These are phyloP conservation scores for Ogataea henricii DNA, from an alignment of 805 yeast species.

Conservation along the genomic window DNA sequence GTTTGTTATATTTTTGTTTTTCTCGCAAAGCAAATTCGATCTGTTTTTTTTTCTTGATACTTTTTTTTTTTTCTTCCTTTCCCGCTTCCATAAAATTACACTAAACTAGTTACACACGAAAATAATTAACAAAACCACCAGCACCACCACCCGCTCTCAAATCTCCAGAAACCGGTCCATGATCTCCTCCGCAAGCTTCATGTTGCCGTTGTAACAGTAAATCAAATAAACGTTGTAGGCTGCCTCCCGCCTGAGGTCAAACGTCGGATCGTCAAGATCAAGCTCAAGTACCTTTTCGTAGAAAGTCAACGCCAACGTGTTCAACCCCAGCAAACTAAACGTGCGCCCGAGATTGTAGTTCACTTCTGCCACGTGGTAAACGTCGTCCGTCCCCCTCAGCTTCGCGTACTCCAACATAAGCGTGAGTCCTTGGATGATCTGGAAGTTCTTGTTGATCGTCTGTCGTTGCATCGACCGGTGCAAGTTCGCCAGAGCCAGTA, in stretches of 20 bases:
- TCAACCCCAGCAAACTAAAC: constrained; percentile 80
- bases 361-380: constrained; percentile 70
- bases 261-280: constrained; percentile 44
- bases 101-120: neutral
- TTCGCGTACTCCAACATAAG: constrained; percentile 72
- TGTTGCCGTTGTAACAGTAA: constrained; percentile 75
- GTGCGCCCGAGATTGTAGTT: constrained; percentile 82
- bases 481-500: constrained; percentile 77
- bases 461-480: constrained; percentile 92
- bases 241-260: constrained; percentile 69
- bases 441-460: constrained; percentile 82
- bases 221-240: constrained; percentile 83
- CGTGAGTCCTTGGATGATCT: constrained; percentile 83
- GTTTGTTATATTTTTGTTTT: no score
- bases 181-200: constrained; percentile 58
- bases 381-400: constrained; percentile 34
- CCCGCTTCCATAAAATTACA: neutral
- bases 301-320: constrained; percentile 68
- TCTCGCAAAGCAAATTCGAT: no score
- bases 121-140: no score
- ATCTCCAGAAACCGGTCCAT: constrained; percentile 61
- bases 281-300: constrained; percentile 66
- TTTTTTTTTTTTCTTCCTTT: neutral
- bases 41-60: no score
- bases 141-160: constrained; percentile 13